Conservation (phyloP, 2,329 filamentous ascomycete genomes). For the Aspergillus neotritici region DNA sequence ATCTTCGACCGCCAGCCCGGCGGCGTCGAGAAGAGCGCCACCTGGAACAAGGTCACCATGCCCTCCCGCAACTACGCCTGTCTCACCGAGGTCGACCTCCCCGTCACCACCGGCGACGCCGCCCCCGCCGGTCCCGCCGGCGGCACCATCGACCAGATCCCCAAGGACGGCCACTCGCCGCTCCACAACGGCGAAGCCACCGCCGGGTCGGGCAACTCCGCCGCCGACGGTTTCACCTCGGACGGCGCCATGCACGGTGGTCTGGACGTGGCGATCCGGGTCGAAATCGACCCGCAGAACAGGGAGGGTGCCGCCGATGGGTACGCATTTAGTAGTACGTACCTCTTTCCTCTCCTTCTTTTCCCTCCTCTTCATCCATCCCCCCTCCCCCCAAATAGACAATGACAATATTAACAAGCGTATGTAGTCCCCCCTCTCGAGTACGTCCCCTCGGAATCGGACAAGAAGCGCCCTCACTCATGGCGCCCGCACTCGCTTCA, state of each 20-base stretch:
- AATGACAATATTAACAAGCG: constrained; percentile 3
- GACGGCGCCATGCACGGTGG: constrained; percentile 37
- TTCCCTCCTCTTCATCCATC: background rate
- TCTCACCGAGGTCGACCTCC: constrained; percentile 48
- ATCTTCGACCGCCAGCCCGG: constrained; percentile 59
- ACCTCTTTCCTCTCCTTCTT: background rate
- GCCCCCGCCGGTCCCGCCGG: constrained; percentile 14
- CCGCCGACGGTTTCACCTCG: constrained; percentile 50
- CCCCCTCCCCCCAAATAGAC: background rate
- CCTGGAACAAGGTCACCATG: constrained; percentile 81
- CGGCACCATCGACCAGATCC: constrained; percentile 25
- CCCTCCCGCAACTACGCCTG: constrained; percentile 61
- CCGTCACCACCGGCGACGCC: constrained; percentile 19
- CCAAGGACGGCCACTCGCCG: constrained; percentile 62
- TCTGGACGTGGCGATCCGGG: constrained; percentile 41
- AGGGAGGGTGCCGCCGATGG: constrained; percentile 39
- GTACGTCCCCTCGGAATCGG: constrained; percentile 7
- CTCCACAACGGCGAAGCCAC: constrained; percentile 71
- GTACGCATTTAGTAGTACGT: constrained; percentile 47
- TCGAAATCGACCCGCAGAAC: constrained; percentile 44
- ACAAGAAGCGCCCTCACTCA: constrained; percentile 10
- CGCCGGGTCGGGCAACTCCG: constrained; percentile 72
- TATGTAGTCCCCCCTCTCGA: constrained; percentile 17
- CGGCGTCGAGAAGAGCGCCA: constrained; percentile 56
- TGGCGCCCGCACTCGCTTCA: constrained; percentile 10